Evolutionary conservation across 106 monocot species (phyloP).

Genomic region (Dendrobium catenatum): DNA sequence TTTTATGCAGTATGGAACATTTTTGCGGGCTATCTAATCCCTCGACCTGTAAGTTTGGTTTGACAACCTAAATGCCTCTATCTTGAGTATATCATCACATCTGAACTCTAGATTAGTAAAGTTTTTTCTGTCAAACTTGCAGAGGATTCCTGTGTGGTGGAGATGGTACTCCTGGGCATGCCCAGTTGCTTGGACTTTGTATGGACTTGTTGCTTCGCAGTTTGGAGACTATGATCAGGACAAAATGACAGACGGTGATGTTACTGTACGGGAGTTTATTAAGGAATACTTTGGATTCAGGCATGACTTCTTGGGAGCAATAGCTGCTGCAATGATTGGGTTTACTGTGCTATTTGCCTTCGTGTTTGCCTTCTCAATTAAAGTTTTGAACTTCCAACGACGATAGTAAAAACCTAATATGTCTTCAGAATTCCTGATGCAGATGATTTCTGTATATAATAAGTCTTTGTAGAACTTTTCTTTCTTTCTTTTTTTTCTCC

Average conservation of each 20-base stretch:
- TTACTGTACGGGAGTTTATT: constrained; percentile 7
- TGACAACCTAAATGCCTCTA: neutral
- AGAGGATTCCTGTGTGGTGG: constrained; percentile 34
- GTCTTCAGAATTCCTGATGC: neutral
- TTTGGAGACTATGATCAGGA: constrained; percentile 13
- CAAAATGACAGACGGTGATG: neutral
- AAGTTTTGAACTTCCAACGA: constrained; percentile 29
- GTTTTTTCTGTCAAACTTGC: neutral
- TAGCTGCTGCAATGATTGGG: constrained; percentile 16
- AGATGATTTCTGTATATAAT: neutral
- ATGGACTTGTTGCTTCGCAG: constrained; percentile 18
- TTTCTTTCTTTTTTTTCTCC: neutral
- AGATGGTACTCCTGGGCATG: constrained; percentile 28
- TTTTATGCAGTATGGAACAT: constrained; percentile 14
- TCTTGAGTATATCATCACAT: neutral
- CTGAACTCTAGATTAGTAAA: too few species aligned
- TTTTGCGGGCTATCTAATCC: constrained; percentile 9
- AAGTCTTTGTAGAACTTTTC: neutral
- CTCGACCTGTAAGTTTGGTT: constrained; percentile 5
- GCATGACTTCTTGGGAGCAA: constrained; percentile 18
- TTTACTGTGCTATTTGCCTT: constrained; percentile 22
- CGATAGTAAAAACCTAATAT: neutral
- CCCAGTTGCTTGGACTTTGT: constrained; percentile 26
- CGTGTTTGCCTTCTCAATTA: constrained; percentile 24
- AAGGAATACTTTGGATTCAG: constrained; percentile 18